A percentile compares a stretch with the other conserved stretches of the same genome.
phyloP scores from a whole-genome alignment of 1,284 basidiomycete species.

The Trichosporon sp. region DNA sequence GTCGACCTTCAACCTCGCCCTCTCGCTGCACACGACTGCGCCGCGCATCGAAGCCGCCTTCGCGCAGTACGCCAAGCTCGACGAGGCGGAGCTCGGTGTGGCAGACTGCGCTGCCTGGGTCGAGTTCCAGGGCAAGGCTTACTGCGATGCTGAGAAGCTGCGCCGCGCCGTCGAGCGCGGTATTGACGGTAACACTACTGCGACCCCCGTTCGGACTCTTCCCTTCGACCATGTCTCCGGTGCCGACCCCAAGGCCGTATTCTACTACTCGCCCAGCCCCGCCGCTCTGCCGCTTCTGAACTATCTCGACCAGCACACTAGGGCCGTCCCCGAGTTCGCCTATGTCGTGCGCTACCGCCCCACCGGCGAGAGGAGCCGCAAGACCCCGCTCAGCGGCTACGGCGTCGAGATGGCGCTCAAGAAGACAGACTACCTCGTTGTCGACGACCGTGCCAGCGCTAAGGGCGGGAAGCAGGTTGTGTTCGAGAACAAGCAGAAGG shows the following conservation, averaged over 20 bases:
- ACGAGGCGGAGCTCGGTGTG: constrained; percentile 55
- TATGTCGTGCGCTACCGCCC: constrained; percentile 70
- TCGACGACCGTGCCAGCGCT: constrained; percentile 64
- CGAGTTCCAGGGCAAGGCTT: constrained; percentile 72
- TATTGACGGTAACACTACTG: constrained; percentile 46
- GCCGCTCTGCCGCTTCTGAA: constrained; percentile 56
- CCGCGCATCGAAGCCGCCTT: constrained; percentile 43
- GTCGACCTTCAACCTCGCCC: constrained; percentile 50
- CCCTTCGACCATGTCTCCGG: constrained; percentile 66
- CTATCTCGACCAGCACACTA: constrained; percentile 56
- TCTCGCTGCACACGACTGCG: constrained; percentile 39
- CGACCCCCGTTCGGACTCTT: constrained; percentile 51
- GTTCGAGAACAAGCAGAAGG: background rate
- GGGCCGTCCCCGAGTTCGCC: constrained; percentile 53
- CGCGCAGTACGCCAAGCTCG: constrained; percentile 48
- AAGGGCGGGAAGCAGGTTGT: constrained; percentile 8
- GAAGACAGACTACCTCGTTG: constrained; percentile 92
- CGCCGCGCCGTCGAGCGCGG: constrained; percentile 54
- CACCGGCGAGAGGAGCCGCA: background rate
- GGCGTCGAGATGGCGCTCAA: constrained; percentile 89
- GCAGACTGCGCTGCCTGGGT: constrained; percentile 71
- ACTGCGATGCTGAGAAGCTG: constrained; percentile 65
- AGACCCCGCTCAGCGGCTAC: constrained; percentile 68
- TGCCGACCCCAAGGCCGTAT: constrained; percentile 55
- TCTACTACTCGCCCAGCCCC: constrained; percentile 66